Base-by-base conservation (phyloP, 2,329 filamentous ascomycete species). In the Seiridium unicorne region DNA sequence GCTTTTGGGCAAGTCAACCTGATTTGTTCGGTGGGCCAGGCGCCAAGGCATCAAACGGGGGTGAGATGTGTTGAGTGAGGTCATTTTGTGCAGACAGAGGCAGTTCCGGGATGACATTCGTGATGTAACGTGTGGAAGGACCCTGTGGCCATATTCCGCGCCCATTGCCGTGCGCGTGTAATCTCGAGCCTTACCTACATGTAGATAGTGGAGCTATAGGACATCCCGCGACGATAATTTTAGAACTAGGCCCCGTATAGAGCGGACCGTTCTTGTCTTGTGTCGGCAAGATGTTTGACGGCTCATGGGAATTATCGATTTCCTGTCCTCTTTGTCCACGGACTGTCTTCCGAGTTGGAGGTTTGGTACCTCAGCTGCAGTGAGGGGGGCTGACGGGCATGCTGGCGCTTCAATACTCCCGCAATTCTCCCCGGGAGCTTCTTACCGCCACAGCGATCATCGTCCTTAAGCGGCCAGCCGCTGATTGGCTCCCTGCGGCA, bases 401-500 rank as follows among this genome's bases (percentile, higher is more conserved):
- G 60, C 66, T 65, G 68, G 68, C 68, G 69, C 69, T 69, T 70
- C 65, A 26, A 26, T 26, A 26, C 18, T 26, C 18, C 18, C 63
- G 62, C 63, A 64, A 64, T 62, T 58, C 59, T 63, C 61, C 59
- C 62, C 60, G 35, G 13, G 26, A 54, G n/a, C 35, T n/a, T 35
- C 56, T 54, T 55, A 55, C 38, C 57, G 48, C 57, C 57, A 54
- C 49, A 46, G 38, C 34, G 31, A 61, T 65, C 64, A 65, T 63
- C 63, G 62, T 60, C 62, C 59, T 57, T 68, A 67, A 68, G 66
- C 65, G 66, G 65, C 56, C 51, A 55, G 38, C 57, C 48, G 63
- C 60, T 66, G 57, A 69, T 70, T 69, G 66, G 49, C 59, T 55
- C 11, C 54, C 47, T 31, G 44, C 61, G 51, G 60, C 51, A 62